phyloP scores from a whole-genome alignment of 2,329 filamentous ascomycete species.

The Drechslerella coelobrocha region DNA sequence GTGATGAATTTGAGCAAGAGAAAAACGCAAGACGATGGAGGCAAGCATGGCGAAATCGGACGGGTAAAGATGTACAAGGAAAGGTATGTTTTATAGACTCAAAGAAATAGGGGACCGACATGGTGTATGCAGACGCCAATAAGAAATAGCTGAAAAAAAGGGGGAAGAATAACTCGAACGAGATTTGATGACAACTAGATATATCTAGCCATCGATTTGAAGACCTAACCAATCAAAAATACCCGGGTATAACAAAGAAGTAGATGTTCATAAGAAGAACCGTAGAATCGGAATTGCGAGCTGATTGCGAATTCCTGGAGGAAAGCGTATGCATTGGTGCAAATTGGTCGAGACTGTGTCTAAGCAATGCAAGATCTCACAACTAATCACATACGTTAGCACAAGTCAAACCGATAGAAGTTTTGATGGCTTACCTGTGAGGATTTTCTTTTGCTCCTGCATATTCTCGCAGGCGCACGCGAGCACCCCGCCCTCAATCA shows the following conservation, averaged over 20 bases:
- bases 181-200: conserved; percentile 27
- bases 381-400: conserved; percentile 21
- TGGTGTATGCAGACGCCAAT: conserved; percentile 51
- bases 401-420: neutral
- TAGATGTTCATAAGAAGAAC: conserved; percentile 1
- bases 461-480: conserved; percentile 69
- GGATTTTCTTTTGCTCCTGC: conserved; percentile 63
- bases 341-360: neutral
- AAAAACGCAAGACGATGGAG: neutral
- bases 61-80: conserved; percentile 50
- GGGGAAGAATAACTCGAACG: conserved; percentile 30
- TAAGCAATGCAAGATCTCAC: conserved; percentile 49
- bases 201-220: conserved; percentile 4
- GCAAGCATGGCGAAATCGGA: conserved; percentile 10
- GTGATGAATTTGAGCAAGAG: neutral
- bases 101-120: conserved; percentile 45
- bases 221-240: conserved; percentile 13
- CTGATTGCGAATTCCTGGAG: neutral
- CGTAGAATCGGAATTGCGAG: neutral
- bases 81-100: conserved; percentile 44
- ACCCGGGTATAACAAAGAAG: conserved; percentile 8
- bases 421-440: conserved; percentile 61
- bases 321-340: neutral
- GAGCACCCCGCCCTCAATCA: conserved; percentile 68
- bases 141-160: conserved; percentile 34